Evolutionary conservation across 805 yeast genomes (phyloP), one percentile per base, ranked within the genome.

Genomic region (Gaillardinia entomophila): DNA sequence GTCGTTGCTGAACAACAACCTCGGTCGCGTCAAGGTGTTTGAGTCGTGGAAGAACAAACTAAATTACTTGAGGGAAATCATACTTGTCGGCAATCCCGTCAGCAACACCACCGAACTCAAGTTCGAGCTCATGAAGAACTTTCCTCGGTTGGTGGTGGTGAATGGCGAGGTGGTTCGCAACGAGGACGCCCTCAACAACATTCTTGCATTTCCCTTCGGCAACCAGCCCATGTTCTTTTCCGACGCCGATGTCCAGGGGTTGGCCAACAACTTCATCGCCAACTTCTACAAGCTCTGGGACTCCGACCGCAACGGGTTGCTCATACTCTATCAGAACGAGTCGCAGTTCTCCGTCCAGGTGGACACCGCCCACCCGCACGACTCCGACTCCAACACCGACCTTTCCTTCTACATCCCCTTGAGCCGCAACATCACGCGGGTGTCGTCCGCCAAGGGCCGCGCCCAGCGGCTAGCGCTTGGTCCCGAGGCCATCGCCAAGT

Each of bases 281-380:
- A 82, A 84, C 43, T 92, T 74, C 56, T 64, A 84, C 37, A 77
- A 78, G 33, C 61, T 82, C 30, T 92, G 95, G 95, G 98, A 92
- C 60, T 47, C 71, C 4, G 78, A 84, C 49, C 66, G 98, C 38
- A 48, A 68, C 7, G 89, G 81, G 35, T 64, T 92, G 30, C 53
- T 82, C 55, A 70, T 73, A 27, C 63, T 92, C 19, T 92, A 92
- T 53, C 86, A 92, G 32, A 73, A 75, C 30, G 82, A 81, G 48
- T 86, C 97, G 0, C 85, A 82, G 51, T 90, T 92, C 48, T 88
- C 97, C 0, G 53, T 82, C 34, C 82, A 84, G 38, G 77, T 81
- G 15, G 94, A 87, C 57, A 65, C 85, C 1, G 62, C 79, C 0
- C 81, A 82, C 28, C 90, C 95, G 6, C 66, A 72, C 33, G 11